Percentiles rank a stretch among this genome's conserved stretches.
Evolutionary conservation across 225 moss, liverwort and hornwort genomes (phyloP).

Genomic region (Takakia lepidozioides): DNA sequence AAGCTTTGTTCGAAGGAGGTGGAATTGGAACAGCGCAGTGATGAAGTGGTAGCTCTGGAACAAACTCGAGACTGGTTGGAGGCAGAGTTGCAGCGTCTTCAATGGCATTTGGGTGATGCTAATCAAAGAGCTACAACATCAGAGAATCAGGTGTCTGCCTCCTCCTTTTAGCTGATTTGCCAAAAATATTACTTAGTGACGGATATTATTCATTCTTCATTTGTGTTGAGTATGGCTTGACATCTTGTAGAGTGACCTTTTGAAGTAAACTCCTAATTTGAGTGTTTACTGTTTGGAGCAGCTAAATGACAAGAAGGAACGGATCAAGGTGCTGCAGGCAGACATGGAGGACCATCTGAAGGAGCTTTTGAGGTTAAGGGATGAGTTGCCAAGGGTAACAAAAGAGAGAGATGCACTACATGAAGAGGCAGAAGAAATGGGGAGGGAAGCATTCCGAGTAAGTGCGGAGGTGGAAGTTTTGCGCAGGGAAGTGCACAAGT

Average conservation of each 20-base stretch:
- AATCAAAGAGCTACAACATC: conserved; percentile 21
- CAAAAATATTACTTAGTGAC: background rate
- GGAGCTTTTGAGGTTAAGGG: conserved; percentile 49
- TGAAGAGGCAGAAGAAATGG: conserved; percentile 80
- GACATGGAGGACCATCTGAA: conserved; percentile 45
- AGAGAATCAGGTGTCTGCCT: conserved; percentile 36
- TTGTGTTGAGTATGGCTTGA: background rate
- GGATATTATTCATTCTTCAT: background rate
- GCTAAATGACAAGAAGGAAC: conserved; percentile 58
- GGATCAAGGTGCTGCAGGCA: conserved; percentile 34
- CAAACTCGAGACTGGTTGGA: conserved; percentile 79
- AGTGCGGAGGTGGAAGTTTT: conserved; percentile 95
- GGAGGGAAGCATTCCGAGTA: conserved; percentile 70
- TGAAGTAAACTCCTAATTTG: too few relatives aligned
- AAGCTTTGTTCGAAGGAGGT: conserved; percentile 61
- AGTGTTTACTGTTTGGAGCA: conserved; percentile 6
- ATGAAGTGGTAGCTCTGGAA: conserved; percentile 51
- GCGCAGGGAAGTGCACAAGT: conserved; percentile 65
- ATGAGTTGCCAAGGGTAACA: conserved; percentile 38
- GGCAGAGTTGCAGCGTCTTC: conserved; percentile 59
- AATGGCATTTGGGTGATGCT: conserved; percentile 56
- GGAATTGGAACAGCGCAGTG: conserved; percentile 56
- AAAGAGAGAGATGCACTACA: conserved; percentile 69
- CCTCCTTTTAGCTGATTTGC: conserved; percentile 11
- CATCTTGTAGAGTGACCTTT: background rate